Evolutionary conservation across 257 asterid genomes (phyloP).

Genomic region (Petunia secreta): DNA sequence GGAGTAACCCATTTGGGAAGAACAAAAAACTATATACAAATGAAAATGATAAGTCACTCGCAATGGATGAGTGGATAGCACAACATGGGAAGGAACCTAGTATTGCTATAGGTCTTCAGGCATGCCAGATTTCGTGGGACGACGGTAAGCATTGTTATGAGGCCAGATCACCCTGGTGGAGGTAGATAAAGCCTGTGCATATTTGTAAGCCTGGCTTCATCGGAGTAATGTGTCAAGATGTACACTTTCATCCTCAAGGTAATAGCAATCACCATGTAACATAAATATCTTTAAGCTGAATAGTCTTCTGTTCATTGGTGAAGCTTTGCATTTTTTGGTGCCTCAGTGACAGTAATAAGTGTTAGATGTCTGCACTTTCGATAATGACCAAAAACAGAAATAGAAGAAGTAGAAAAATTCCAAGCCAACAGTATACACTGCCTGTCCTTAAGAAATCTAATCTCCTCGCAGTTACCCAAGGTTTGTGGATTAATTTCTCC

Average conservation of each 20-base stretch:
- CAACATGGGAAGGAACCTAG: conserved; percentile 84
- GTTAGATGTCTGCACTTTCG: no score
- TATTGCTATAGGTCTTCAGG: conserved; percentile 84
- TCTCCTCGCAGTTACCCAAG: no score
- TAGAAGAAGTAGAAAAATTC: no score
- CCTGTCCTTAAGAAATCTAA: no score
- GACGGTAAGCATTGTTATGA: conserved; percentile 65
- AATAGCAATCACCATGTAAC: conserved; percentile 6
- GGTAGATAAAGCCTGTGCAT: conserved; percentile 37
- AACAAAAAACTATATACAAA: conserved; percentile 42
- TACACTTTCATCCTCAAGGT: conserved; percentile 3
- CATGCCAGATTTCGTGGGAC: conserved; percentile 85
- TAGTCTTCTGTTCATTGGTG: conserved; percentile 9
- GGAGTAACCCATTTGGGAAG: conserved; percentile 68
- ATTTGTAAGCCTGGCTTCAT: not conserved
- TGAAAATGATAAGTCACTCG: conserved; percentile 51
- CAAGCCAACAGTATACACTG: no score
- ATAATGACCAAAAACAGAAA: no score
- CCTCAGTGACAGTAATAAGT: not conserved
- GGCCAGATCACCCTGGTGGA: conserved; percentile 95
- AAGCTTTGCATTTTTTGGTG: conserved; percentile 17
- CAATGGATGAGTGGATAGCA: conserved; percentile 76
- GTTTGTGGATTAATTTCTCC: no score
- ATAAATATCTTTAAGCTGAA: not conserved
- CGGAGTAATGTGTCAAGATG: not conserved